Evolutionary conservation across 164 flowering plant species (phyloP), one percentile per base, ranked within the genome.

Genomic region (Sedum album): DNA sequence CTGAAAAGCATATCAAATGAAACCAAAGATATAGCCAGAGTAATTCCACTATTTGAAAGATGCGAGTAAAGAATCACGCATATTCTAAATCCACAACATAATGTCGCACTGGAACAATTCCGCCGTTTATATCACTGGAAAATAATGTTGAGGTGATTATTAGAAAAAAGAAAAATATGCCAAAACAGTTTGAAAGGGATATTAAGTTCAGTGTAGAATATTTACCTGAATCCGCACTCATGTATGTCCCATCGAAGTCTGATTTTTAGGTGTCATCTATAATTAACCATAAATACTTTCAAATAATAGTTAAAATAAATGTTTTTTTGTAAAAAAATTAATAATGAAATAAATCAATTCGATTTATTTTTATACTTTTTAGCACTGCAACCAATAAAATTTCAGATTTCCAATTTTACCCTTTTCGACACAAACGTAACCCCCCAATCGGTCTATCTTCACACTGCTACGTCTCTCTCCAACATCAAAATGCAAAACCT

Each of bases 21-120:
- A n/a, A n/a, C n/a, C n/a, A n/a, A n/a, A n/a, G n/a, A n/a, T n/a
- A n/a, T n/a, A n/a, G n/a, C n/a, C n/a, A n/a, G n/a, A n/a, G n/a
- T n/a, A n/a, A n/a, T n/a, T n/a, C n/a, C n/a, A n/a, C n/a, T n/a
- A n/a, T n/a, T 83, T 90, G 78, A 97, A 93, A 38, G 88, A 74
- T 72, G 90, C 97, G 0, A 93, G 90, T 78, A 90, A 72, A 31
- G 87, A 78, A 30, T 74, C 79, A 31, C 96, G 93, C 69, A 82
- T 93, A 76, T 93, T 95, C 74, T 90, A 84, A 76, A 93, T 90
- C 98, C 98, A 93, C 23, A 88, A 70, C 69, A 89, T 70, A 60
- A 93, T 89, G 77, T 90, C 88, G 74, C 86, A 72, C 74, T 93
- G 93, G 79, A 93, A 90, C 75, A 93, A 75, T 69, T 93, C 96